Base-by-base conservation (phyloP, 2,329 filamentous ascomycete species). In the Rutstroemia sp. region DNA sequence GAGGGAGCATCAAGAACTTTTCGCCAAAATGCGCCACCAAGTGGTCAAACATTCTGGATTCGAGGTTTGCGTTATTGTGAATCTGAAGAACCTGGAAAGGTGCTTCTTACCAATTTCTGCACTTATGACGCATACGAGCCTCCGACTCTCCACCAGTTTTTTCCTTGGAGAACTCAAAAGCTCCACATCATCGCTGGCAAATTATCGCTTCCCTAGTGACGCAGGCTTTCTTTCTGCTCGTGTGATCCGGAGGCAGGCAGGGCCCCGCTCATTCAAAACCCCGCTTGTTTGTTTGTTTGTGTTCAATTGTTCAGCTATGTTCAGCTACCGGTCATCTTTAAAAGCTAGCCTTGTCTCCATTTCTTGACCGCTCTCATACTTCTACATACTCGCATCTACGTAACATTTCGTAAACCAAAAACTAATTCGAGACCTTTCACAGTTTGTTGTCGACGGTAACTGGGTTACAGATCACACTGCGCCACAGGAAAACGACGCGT, bases 361-460 rank as follows among this genome's bases (percentile, higher is more conserved):
- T 39, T 38, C 27, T 34, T 30, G 5, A 34, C 12, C 30, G 38
- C 39, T 49, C 34, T 25, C 34, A n/a, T 5, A 9, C 46, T 14
- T 49, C 50, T 44, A 41, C 5, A 7, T 34, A 18, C 23, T 12
- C n/a, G 34, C 23, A 8, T 42, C 2, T 21, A 37, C 25, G 37
- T 30, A 45, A 7, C 18, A 19, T 9, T 23, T 27, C 18, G 34
- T 8, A 42, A 18, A 34, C 42, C 53, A 50, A 9, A 50, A 55
- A 30, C 46, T 55, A 55, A 55, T 25, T 37, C 21, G 19, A 21
- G 9, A 23, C 21, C 7, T 34, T 34, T 12, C 5, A 34, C 30
- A 96, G 92, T 99, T 96, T 72, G 88, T 99, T 66, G 92, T 96
- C 64, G 90, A 99, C 80, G 90, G 88, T 65, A 82, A 81, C 65